Conservation (phyloP, 164 flowering plant genomes). For the Vitis rupestris region DNA sequence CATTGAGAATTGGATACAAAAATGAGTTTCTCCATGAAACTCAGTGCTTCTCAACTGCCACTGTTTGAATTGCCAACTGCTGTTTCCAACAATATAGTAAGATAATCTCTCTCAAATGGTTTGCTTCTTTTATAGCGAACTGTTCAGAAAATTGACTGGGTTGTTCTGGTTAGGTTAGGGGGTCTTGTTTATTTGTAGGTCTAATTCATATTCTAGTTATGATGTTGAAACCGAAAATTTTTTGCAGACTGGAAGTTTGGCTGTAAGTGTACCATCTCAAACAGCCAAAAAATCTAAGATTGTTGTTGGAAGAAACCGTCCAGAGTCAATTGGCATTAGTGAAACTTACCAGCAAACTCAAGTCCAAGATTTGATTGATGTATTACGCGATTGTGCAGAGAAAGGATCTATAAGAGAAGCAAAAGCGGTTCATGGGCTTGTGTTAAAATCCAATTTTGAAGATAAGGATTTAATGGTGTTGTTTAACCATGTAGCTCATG, state of each 20-base stretch:
- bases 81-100: slow-evolving; percentile 10
- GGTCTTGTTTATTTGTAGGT: too few species aligned
- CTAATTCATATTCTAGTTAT: too few species aligned
- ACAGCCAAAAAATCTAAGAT: slow-evolving; percentile 10
- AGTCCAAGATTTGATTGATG: slow-evolving; percentile 32
- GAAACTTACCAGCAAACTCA: slow-evolving; percentile 9
- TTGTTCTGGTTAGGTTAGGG: background rate
- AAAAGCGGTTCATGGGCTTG: slow-evolving; percentile 44
- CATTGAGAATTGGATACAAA: background rate
- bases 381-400: slow-evolving; percentile 33
- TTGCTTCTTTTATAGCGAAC: background rate
- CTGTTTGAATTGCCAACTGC: slow-evolving; percentile 1
- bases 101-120: slow-evolving; percentile 6
- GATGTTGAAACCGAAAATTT: background rate
- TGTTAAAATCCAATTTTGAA: slow-evolving; percentile 32
- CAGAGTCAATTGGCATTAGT: background rate
- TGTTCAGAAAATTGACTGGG: background rate
- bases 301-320: slow-evolving; percentile 1
- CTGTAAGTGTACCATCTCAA: slow-evolving; percentile 9
- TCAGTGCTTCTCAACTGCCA: slow-evolving; percentile 7
- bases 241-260: slow-evolving; percentile 19
- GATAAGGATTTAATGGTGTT: slow-evolving; percentile 26
- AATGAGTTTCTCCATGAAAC: slow-evolving; percentile 21
- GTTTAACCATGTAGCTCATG: slow-evolving; percentile 46
- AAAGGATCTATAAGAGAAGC: slow-evolving; percentile 32